Evolutionary conservation across 495 filamentous ascomycete species (phyloP).

Genomic region (Penicillium salamii): DNA sequence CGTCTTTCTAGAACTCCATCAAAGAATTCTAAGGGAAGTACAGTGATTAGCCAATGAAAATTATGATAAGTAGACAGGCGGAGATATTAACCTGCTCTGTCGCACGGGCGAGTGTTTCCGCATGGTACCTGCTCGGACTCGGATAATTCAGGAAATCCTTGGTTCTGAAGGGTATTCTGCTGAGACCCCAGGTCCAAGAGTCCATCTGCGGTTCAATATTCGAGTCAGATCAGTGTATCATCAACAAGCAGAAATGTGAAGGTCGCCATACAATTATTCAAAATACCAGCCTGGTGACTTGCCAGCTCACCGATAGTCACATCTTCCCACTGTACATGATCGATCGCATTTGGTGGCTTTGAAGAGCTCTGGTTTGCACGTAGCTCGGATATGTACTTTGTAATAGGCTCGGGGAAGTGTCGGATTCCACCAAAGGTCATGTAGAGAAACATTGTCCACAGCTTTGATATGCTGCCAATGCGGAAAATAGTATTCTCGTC

Average conservation of each 20-base stretch:
- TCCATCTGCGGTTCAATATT: conserved; percentile 14
- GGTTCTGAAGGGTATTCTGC: conserved; percentile 7
- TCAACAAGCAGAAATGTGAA: background rate
- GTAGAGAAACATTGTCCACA: conserved; percentile 47
- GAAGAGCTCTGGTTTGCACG: conserved; percentile 6
- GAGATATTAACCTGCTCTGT: conserved; percentile 17
- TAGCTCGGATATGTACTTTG: conserved; percentile 55
- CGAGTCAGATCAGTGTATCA: background rate
- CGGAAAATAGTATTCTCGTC: conserved; percentile 49
- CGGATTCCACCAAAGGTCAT: conserved; percentile 41
- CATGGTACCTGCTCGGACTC: conserved; percentile 19
- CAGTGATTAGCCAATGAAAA: background rate
- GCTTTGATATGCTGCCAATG: conserved; percentile 48
- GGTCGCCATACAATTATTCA: conserved; percentile 37
- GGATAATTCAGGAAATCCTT: conserved; percentile 37
- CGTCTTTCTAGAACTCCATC: conserved; percentile 33
- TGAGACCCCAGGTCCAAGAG: conserved; percentile 16
- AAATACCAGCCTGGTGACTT: conserved; percentile 50
- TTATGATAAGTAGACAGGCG: background rate
- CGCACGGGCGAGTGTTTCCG: conserved; percentile 16
- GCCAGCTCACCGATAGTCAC: conserved; percentile 54
- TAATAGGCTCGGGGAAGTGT: conserved; percentile 42
- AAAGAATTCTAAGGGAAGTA: conserved; percentile 46
- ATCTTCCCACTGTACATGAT: conserved; percentile 48
- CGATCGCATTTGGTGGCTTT: conserved; percentile 28